Conservation (phyloP, 2,329 filamentous ascomycete genomes). For the Fusarium drepaniforme region DNA sequence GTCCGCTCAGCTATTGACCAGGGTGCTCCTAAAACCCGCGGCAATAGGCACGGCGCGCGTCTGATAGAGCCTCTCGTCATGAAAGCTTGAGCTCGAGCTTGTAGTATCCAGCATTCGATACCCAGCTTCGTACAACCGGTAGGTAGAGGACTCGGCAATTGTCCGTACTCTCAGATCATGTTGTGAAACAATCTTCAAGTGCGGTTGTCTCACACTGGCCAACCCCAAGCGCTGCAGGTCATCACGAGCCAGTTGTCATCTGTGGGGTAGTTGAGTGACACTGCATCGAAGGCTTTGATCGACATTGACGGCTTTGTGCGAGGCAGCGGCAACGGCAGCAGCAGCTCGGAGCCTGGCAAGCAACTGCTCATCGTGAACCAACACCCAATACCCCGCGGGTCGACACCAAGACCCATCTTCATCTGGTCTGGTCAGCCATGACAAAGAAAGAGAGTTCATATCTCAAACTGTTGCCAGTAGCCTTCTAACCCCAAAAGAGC, state of each 20-base stretch:
- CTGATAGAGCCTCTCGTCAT: slow-evolving; percentile 9
- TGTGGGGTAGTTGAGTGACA: slow-evolving; percentile 31
- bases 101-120: neutral
- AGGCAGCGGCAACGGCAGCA: neutral
- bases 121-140: neutral
- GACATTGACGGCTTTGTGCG: slow-evolving; percentile 13
- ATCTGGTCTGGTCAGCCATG: slow-evolving; percentile 29
- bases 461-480: neutral
- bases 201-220: slow-evolving; percentile 19
- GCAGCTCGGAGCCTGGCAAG: neutral
- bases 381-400: slow-evolving; percentile 1
- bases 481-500: slow-evolving; percentile 15
- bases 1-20: slow-evolving; percentile 25
- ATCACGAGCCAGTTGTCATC: slow-evolving; percentile 38
- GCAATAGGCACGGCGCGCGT: slow-evolving; percentile 15
- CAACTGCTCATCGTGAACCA: slow-evolving; percentile 1
- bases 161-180: slow-evolving; percentile 19
- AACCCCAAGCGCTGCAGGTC: slow-evolving; percentile 28
- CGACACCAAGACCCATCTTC: neutral
- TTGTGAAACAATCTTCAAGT: slow-evolving; percentile 13
- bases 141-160: slow-evolving; percentile 22
- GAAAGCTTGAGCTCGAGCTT: slow-evolving; percentile 1
- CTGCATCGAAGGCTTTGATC: slow-evolving; percentile 21
- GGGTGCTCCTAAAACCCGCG: slow-evolving; percentile 13
- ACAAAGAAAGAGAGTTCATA: slow-evolving; percentile 24